Evolutionary conservation across 2,329 filamentous ascomycete genomes (phyloP).

Genomic region (Diaporthe ampelina): DNA sequence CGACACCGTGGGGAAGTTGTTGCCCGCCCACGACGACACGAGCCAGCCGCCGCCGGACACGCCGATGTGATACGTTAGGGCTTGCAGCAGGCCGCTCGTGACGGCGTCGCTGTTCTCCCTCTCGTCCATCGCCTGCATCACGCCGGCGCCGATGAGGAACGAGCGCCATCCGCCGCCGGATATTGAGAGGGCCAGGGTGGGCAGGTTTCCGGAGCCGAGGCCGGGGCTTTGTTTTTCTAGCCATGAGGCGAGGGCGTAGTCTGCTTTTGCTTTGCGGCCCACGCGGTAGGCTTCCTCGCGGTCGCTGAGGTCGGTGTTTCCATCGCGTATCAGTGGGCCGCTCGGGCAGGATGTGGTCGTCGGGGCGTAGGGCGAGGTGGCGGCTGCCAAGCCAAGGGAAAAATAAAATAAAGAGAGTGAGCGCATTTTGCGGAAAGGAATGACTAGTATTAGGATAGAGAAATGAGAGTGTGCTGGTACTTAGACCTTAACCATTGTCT

Average conservation of each 20-base stretch:
- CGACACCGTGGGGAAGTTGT: slow-evolving; percentile 27
- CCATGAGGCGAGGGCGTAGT: slow-evolving; percentile 1
- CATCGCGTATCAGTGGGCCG: slow-evolving; percentile 9
- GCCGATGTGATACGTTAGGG: slow-evolving; percentile 26
- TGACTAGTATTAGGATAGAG: background rate
- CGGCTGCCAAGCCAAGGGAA: background rate
- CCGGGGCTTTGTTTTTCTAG: slow-evolving; percentile 25
- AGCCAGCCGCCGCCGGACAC: slow-evolving; percentile 34
- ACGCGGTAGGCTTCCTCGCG: slow-evolving; percentile 24
- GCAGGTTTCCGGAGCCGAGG: slow-evolving; percentile 1
- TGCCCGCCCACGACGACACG: slow-evolving; percentile 19
- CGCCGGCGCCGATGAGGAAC: slow-evolving; percentile 12
- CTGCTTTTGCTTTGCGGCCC: slow-evolving; percentile 21
- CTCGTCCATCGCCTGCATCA: slow-evolving; percentile 33
- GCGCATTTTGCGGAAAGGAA: slow-evolving; percentile 1
- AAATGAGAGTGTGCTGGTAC: background rate
- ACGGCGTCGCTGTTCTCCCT: background rate
- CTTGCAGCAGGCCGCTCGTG: slow-evolving; percentile 25
- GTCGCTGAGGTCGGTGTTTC: slow-evolving; percentile 12
- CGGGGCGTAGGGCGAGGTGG: slow-evolving; percentile 27
- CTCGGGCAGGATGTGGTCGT: slow-evolving; percentile 9
- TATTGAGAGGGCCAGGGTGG: slow-evolving; percentile 20
- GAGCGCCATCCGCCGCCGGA: slow-evolving; percentile 34
- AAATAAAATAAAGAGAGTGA: slow-evolving; percentile 1
- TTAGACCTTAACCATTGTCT: background rate